Evolutionary conservation across 2,329 filamentous ascomycete genomes (phyloP).

Genomic region (Fusarium albosuccineum): DNA sequence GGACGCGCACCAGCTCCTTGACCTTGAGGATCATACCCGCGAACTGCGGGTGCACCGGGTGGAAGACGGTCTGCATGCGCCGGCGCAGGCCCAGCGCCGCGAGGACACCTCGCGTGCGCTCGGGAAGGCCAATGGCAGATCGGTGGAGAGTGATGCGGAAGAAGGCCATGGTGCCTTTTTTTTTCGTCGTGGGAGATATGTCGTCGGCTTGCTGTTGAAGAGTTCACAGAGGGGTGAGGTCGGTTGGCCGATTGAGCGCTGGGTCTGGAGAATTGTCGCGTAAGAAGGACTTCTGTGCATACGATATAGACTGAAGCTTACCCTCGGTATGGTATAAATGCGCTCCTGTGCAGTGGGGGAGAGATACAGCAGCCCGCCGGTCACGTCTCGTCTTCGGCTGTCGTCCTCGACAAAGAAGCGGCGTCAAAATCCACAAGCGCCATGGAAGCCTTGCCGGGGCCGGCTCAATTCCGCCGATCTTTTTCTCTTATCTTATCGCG

Average conservation of each 20-base stretch:
- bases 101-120: constrained; percentile 83
- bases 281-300: constrained; percentile 6
- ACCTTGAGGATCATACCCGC: constrained; percentile 94
- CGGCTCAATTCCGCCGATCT: neutral
- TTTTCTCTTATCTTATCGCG: too few relatives aligned
- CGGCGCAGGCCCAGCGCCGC: constrained; percentile 87
- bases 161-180: constrained; percentile 72
- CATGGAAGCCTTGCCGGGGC: constrained; percentile 25
- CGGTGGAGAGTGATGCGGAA: constrained; percentile 94
- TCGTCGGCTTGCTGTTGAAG: neutral
- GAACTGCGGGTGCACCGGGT: constrained; percentile 82
- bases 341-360: constrained; percentile 1
- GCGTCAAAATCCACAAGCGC: constrained; percentile 37
- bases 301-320: neutral
- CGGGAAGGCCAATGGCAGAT: constrained; percentile 88
- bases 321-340: constrained; percentile 14
- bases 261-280: constrained; percentile 13
- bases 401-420: constrained; percentile 33
- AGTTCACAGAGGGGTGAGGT: neutral
- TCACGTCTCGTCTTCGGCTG: constrained; percentile 22
- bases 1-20: constrained; percentile 89
- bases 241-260: constrained; percentile 20
- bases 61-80: constrained; percentile 89
- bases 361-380: constrained; percentile 31
- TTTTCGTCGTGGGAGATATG: neutral